Evolutionary conservation across 441 rosid species (phyloP).

Genomic region (Manihot esculenta): DNA sequence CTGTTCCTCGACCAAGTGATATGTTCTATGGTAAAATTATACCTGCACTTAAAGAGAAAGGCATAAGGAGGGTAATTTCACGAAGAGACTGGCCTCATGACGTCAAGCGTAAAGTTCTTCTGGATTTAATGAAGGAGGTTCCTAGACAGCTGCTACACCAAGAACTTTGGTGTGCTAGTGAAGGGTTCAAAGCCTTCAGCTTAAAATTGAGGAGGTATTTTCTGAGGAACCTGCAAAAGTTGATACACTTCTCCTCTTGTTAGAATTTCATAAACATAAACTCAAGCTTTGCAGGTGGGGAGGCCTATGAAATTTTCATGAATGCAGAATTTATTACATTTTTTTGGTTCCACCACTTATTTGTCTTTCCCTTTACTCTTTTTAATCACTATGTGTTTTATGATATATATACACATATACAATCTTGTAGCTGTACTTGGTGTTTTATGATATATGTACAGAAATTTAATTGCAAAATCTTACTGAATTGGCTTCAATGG

Average conservation of each 20-base stretch:
- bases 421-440: constrained; percentile 4
- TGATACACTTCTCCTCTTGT: constrained; percentile 7
- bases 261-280: not conserved
- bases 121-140: constrained; percentile 96
- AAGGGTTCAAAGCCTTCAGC: constrained; percentile 94
- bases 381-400: not conserved
- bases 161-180: constrained; percentile 99
- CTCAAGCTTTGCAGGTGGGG: not conserved
- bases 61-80: constrained; percentile 93
- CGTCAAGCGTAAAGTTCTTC: constrained; percentile 93
- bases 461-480: not conserved
- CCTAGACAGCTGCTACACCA: constrained; percentile 91
- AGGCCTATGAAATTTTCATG: not conserved
- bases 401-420: not conserved
- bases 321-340: not conserved
- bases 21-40: constrained; percentile 99
- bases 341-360: not conserved
- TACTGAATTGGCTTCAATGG: not conserved
- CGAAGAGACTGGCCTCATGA: constrained; percentile 99
- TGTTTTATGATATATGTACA: too few relatives aligned
- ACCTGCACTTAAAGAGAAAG: constrained; percentile 99
- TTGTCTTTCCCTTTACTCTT: not conserved
- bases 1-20: constrained; percentile 97
- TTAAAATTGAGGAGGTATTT: constrained; percentile 79
- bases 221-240: constrained; percentile 19